Evolutionary conservation across 768 basidiomycete species (phyloP), one percentile per base, ranked within the genome.

Genomic region (Lactifluus subvellereus): DNA sequence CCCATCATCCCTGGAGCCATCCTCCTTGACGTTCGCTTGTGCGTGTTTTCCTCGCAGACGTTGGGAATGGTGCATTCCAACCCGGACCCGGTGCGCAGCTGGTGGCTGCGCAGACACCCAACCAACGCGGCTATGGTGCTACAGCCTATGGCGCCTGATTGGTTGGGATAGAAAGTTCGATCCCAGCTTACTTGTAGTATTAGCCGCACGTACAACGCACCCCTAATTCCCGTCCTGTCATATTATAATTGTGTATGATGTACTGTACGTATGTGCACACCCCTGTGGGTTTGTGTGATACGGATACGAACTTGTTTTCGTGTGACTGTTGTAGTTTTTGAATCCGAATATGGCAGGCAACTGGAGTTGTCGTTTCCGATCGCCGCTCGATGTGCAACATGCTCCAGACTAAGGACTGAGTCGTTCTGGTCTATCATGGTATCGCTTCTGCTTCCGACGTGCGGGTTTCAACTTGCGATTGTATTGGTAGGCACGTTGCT

Each of bases 51-150:
- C 20, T 30, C 45, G 2, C 60, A 75, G 74, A 75, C 55, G 55
- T 72, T 22, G 74, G 73, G 2, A 75, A 72, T 40, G 74, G 73
- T 37, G 54, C 61, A 8, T 75, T 53, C 13, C 20, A 65, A 16
- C 32, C 59, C 8, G 60, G 40, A 6, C 55, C 20, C 8, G 27
- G 20, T 30, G 11, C 8, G 16, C 52, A 38, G 16, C 63, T 53
- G 4, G n/a, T 64, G 27, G n/a, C 10, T 14, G 37, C 14, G 42
- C 64, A 57, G 50, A 11, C 60, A 20, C 54, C 57, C 14, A 42
- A 60, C 49, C 64, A 45, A 22, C 59, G 27, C 5, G 56, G 50
- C 0, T 65, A 65, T 27, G 64, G 64, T 8, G 50, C 64, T 2
- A 65, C 60, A 1, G 33, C 14, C 8, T 4, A 32, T 3, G 50